phyloP scores from a whole-genome alignment of 2,329 filamentous ascomycete genomes.

The Hypoxylon sp. region DNA sequence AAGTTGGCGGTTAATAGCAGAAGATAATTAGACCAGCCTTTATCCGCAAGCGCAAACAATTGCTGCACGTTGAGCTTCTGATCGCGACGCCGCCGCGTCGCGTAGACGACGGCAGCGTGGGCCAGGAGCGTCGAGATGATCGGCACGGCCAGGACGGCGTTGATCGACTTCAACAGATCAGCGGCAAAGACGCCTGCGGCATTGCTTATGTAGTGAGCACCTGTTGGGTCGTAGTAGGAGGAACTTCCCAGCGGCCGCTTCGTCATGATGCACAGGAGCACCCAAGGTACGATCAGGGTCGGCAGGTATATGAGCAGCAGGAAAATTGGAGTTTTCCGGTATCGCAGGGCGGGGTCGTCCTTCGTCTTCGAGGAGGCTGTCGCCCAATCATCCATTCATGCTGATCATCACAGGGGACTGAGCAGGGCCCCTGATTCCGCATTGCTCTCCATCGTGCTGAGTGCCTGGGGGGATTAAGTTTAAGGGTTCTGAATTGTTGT shows the following conservation, averaged over 20 bases:
- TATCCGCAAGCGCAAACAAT: constrained; percentile 37
- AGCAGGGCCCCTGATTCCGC: neutral
- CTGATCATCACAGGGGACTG: neutral
- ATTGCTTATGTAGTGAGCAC: neutral
- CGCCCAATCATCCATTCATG: no score
- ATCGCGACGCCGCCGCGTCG: constrained; percentile 23
- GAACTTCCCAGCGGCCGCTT: constrained; percentile 17
- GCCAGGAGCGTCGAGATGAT: constrained; percentile 27
- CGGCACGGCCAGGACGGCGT: constrained; percentile 29
- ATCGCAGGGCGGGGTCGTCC: constrained; percentile 7
- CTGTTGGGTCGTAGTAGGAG: constrained; percentile 19
- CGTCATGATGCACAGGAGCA: constrained; percentile 22
- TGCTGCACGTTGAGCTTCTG: constrained; percentile 33
- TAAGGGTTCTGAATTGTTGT: no score
- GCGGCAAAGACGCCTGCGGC: neutral
- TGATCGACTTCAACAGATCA: constrained; percentile 21
- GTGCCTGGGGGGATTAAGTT: no score
- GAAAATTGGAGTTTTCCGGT: constrained; percentile 13
- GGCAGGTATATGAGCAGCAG: constrained; percentile 21
- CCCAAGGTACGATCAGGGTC: constrained; percentile 28
- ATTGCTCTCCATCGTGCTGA: no score
- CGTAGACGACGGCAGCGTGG: constrained; percentile 33
- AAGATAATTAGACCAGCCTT: constrained; percentile 25
- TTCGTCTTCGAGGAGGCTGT: neutral
- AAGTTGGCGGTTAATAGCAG: constrained; percentile 12